Base-by-base conservation (phyloP, 257 asterid genomes). In the Craterostigma plantagineum region DNA sequence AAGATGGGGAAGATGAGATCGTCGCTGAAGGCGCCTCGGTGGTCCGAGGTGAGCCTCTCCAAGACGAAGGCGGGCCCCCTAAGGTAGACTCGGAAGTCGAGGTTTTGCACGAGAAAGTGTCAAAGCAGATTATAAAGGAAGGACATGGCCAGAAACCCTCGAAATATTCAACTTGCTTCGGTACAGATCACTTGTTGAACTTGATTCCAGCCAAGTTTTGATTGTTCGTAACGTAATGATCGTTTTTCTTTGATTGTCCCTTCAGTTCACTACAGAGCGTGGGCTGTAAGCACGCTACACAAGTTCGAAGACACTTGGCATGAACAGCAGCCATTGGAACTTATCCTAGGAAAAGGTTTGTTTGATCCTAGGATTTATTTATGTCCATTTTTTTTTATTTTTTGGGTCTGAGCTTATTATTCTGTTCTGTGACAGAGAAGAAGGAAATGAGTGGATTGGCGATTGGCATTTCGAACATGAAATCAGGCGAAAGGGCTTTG, bases 251-350 rank as follows among this genome's bases (percentile, higher is more conserved):
- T 15, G n/a, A 6, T 41, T 34, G 9, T 55, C 44, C 38, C 43
- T 55, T 42, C 71, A 87, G 98, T 82, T 66, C 92, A 87, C 58
- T 82, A 79, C 60, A 72, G 71, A 72, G 98, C 95, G 57, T 87
- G 98, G 98, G 57, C 92, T 40, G 90, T 74, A 63, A 74, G 76
- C 66, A 79, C 93, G 48, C 71, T 58, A 30, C 95, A 82, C 83
- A 79, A 82, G 66, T 87, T 87, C 46, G 98, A 82, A 63, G 98
- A 87, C 56, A 82, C 98, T 48, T 82, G 98, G 95, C 83, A 64
- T 40, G 98, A 87, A 54, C 93, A 79, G 23, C 95, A 72, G 56
- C 95, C 93, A 30, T 70, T 82, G 51, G 98, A 87, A 76, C 62
- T 87, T 64, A 57, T 87, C 47, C 38, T 87, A 34, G 98, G 98